Conservation (phyloP, 345 rosid genomes). For the Noccaea bulbosa region DNA sequence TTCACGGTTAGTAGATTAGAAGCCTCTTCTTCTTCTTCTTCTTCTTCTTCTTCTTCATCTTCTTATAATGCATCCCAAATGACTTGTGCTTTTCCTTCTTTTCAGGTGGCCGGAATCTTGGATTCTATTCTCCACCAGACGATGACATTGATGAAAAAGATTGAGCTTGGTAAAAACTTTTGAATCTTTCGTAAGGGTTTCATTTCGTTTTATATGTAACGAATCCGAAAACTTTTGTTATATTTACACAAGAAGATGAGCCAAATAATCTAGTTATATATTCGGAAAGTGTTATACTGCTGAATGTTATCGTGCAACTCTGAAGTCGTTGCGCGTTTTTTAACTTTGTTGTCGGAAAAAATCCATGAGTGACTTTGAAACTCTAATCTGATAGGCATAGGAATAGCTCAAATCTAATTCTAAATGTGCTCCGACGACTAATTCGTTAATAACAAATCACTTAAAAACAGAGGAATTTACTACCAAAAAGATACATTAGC, state of each 20-base stretch:
- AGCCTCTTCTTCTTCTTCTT: slow-evolving; percentile 3
- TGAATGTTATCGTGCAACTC: no score
- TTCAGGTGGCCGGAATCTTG: slow-evolving; percentile 95
- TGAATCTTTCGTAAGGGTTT: slow-evolving; percentile 44
- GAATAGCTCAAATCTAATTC: no score
- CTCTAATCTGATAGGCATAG: no score
- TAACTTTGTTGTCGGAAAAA: background rate
- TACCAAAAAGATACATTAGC: no score
- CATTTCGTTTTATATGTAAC: slow-evolving; percentile 25
- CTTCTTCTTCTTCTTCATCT: background rate
- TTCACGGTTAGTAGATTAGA: slow-evolving; percentile 81
- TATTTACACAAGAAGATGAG: slow-evolving; percentile 14
- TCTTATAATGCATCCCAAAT: background rate
- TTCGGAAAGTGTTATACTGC: slow-evolving; percentile 2
- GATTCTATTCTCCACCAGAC: slow-evolving; percentile 87
- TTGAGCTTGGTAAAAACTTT: slow-evolving; percentile 91
- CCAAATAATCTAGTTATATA: background rate
- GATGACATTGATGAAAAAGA: slow-evolving; percentile 80
- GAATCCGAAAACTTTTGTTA: slow-evolving; percentile 16
- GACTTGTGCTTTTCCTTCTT: slow-evolving; percentile 17
- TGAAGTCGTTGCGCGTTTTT: background rate
- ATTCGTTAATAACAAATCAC: no score
- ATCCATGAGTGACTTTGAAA: no score
- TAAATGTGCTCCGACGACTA: no score
- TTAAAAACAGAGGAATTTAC: no score